Base-by-base conservation (phyloP, 1,139 yeast species). In the Meyerozyma elateridarum region DNA sequence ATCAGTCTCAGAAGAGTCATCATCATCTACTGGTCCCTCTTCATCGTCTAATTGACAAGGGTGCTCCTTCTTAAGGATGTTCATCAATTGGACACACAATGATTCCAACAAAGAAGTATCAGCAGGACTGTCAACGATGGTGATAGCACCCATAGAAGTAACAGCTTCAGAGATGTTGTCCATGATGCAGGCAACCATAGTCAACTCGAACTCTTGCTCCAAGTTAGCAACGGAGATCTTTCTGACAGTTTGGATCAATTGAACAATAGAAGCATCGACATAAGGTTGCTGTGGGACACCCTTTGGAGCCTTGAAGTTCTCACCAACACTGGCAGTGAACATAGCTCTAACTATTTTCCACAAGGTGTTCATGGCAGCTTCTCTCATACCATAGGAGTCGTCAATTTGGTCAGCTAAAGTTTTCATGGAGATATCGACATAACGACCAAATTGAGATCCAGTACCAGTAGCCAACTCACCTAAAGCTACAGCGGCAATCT, bases 401-500 rank as follows among this genome's bases (percentile, higher is more conserved):
- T 79, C 87, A 40, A 82, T 75, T 61, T 85, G 91, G 39, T 80
- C 84, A 33, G 71, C 63, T 46, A 91, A 71, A 20, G 76, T 71
- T 41, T 72, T 70, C 46, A 85, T 63, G 16, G 93, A 72, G 42
- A 76, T 72, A 55, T 84, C 89, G 42, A 88, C 80, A 52, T 77
- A 89, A 46, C 81, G 81, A 48, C 78, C 75, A 61, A 91, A 88
- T 34, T 77, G 79, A 42, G 76, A 78, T 49, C 88, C 87, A 32
- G 95, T 82, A 45, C 95, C 95, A 39, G 73, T 61, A 40, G 96
- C 95, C 53, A 91, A 74, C 52, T 91, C 96, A 30, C 88, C 81
- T 48, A 91, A 66, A 15, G 96, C 94, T 52, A 89, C 93, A 29
- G 93, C 75, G n/a, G 96, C 96, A 49, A 85, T 88, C 67, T 91